Base-by-base conservation (phyloP, 2,329 filamentous ascomycete genomes). In the Pseudocercospora pini-densiflorae region DNA sequence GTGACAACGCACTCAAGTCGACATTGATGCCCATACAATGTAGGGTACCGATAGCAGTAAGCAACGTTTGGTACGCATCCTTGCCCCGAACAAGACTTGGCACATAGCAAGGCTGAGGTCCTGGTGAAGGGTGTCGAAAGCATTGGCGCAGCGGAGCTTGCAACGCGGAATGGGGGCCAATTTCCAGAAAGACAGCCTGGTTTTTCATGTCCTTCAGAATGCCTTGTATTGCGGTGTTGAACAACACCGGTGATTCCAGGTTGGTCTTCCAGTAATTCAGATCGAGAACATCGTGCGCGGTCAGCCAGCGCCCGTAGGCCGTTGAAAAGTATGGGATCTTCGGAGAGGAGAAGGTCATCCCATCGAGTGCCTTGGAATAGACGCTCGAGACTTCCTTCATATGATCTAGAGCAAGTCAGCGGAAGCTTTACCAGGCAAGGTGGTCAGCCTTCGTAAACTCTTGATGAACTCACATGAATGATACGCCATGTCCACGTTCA, bases 401-500 rank as follows among this genome's bases (percentile, higher is more conserved):
- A 27, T 27, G 24, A 27, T 27, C 24, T 27, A 27, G 24, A 2
- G 24, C 24, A 27, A 27, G 24, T 27, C 19, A 16, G 9, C 9
- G 16, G 21, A 23, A 16, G 12, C 9, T n/a, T 24, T 49, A 43
- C 21, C 49, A 9, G 59, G 45, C 9, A 21, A 12, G 7, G 12
- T n/a, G 10, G 14, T 12, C 27, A 59, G 51, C 19, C 33, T n/a
- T 9, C 33, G 21, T 1, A 16, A 31, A 31, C 33, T 51, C 5
- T 29, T 36, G 6, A 19, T 19, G 21, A 72, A 67, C 47, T 83
- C 81, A 51, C 78, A 77, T 0, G 79, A 81, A 62, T 84, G 81
- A 51, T 82, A 84, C 0, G 82, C 81, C 5, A 71, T 77, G 21
- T 80, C 77, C 5, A 83, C 79, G 29, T 78, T 75, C 1, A 85